Base-by-base conservation (phyloP, 2,329 filamentous ascomycete genomes). In the Herpotrichia juniperi region DNA sequence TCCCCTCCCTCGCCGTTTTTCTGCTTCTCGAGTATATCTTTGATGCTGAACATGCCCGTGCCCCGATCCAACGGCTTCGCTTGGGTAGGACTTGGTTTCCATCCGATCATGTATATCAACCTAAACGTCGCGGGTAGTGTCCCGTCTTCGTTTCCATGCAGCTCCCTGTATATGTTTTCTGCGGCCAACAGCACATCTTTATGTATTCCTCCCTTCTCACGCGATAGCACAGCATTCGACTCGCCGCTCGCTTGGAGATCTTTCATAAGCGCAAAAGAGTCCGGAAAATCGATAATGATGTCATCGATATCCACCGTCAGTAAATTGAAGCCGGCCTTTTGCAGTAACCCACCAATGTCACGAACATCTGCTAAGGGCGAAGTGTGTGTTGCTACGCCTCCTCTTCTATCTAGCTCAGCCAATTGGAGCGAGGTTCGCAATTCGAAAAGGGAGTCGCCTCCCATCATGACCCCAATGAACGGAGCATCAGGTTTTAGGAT, bases 81-180 rank as follows among this genome's bases (percentile, higher is more conserved):
- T 76, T 97, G 93, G 47, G 87, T 84, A 25, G 83, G 82, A 1
- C 90, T 88, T 61, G 93, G 90, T 71, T 93, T 96, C 94, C 94
- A 99, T 0, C 94, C 94, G 74, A 99, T 99, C 93, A 97, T 97
- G 74, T 94, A 96, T 56, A 99, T 97, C 63, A 96, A 83, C 62
- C 94, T 84, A 70, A 97, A 99, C 0, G 94, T 99, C 1, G 94
- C 94, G 1, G 94, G 94, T 2, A 81, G 61, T 2, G 79, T 84
- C 17, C 84, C 89, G 65, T 79, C 76, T 40, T 75, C 64, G 44
- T 96, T 92, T 16, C 90, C 93, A 73, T 99, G 92, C 50, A 99
- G 76, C 69, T 89, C 87, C 42, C 86, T 83, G 72, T 99, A 99
- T 51, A 99, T 96, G 34, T 86, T 90, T 59, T 97, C 90, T 22